phyloP scores from a whole-genome alignment of 495 filamentous ascomycete genomes.

The Aspergillus incahuasiensis region DNA sequence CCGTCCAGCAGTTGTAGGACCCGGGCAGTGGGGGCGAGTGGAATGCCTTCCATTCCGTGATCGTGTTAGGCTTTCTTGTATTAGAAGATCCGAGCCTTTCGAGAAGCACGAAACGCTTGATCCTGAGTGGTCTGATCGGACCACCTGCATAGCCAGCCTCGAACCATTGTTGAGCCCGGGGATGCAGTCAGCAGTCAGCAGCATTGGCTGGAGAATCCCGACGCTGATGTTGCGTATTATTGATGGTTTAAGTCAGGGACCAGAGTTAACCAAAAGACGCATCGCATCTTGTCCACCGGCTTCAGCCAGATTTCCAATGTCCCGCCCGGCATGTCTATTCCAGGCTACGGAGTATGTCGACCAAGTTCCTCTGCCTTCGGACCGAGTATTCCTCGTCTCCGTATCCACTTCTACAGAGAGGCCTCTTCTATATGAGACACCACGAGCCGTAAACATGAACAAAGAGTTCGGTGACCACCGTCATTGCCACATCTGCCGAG shows the following conservation, averaged over 20 bases:
- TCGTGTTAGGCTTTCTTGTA: not conserved
- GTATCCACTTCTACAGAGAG: not conserved
- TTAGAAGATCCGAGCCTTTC: not conserved
- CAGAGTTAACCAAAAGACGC: conserved; percentile 1
- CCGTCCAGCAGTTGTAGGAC: not conserved
- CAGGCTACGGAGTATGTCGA: not conserved
- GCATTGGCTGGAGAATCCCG: not conserved
- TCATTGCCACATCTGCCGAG: conserved; percentile 3
- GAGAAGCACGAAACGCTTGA: not conserved
- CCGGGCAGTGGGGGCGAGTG: conserved; percentile 5
- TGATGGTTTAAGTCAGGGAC: not conserved
- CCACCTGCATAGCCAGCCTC: not conserved
- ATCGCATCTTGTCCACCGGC: not conserved
- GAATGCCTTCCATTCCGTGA: not conserved
- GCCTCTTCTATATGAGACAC: not conserved
- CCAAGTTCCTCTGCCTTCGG: not conserved
- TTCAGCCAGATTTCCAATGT: not conserved
- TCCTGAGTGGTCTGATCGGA: not conserved
- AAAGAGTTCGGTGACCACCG: not conserved
- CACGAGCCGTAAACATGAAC: not conserved
- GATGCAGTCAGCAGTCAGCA: not conserved
- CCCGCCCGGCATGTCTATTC: not conserved
- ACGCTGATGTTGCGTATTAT: not conserved
- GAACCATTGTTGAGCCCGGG: not conserved
- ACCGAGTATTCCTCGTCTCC: not conserved